phyloP scores from a whole-genome alignment of 1,139 yeast species.

The Suhomyces bribrorum region DNA sequence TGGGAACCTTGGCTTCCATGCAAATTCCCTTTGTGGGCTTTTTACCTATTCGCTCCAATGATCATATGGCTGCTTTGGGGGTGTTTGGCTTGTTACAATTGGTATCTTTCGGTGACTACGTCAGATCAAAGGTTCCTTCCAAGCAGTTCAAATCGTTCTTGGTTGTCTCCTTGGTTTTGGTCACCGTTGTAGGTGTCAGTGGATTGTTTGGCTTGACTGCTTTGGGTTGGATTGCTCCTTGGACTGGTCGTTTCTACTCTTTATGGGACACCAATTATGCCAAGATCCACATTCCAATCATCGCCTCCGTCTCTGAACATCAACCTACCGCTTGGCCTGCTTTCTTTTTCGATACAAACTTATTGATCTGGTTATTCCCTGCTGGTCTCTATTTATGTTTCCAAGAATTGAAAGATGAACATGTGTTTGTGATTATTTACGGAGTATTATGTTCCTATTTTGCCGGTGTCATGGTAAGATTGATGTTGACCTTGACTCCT shows the following conservation, averaged over 20 bases:
- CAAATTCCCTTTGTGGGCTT: constrained; percentile 99
- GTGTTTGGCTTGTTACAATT: constrained; percentile 94
- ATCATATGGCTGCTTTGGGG: constrained; percentile 98
- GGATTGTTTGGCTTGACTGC: constrained; percentile 81
- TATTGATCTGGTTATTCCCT: constrained; percentile 97
- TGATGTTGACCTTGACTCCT: constrained; percentile 96
- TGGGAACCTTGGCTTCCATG: constrained; percentile 97
- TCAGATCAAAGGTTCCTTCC: constrained; percentile 71
- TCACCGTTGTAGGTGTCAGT: constrained; percentile 62
- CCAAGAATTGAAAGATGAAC: constrained; percentile 89
- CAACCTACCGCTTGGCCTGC: constrained; percentile 99
- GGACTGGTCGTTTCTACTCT: constrained; percentile 99
- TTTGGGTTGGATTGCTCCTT: constrained; percentile 94
- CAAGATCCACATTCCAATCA: constrained; percentile 95
- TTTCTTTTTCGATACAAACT: constrained; percentile 89
- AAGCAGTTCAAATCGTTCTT: constrained; percentile 76
- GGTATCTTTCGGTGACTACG: constrained; percentile 82
- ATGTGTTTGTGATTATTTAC: constrained; percentile 87
- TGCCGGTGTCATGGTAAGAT: constrained; percentile 99
- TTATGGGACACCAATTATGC: constrained; percentile 98
- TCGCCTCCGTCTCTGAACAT: constrained; percentile 98
- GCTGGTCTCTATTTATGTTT: constrained; percentile 91
- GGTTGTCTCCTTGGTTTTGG: constrained; percentile 55
- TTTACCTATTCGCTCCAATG: constrained; percentile 93
- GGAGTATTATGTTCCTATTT: constrained; percentile 91